Base-by-base conservation (phyloP, 176 grass and related monocot species). In the Avena atlantica region DNA sequence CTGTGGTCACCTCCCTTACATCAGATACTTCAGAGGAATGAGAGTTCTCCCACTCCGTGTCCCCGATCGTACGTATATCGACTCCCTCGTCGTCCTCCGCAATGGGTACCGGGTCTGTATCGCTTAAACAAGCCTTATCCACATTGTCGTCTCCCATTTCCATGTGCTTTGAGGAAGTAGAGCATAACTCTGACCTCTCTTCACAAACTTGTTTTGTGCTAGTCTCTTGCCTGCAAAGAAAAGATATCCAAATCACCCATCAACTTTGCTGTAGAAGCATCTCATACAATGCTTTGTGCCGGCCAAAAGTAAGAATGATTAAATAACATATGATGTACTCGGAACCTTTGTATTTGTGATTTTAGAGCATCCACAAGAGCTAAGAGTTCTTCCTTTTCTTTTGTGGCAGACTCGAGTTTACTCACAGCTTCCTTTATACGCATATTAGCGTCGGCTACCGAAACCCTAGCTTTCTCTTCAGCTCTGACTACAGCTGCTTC, bases 401-500 rank as follows among this genome's bases (percentile, higher is more conserved):
- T 96, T 45, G 44, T 80, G 40, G 90, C 87, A 58, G 77, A 86
- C 29, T 91, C 70, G n/a, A 92, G 84, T 85, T 91, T 90, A 62
- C 83, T 82, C 87, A 90, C 44, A 63, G 85, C 90, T 89, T 96
- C 94, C 66, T 91, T 91, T 76, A 90, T 74, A 19, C 77, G 89
- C 29, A 83, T 70, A 47, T 94, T 89, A 51, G 87, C 84, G 87
- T 84, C 91, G 63, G 61, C 83, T 78, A 82, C 87, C 85, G 91
- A 91, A 83, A 96, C 85, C 74, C 89, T 94, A 86, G 87, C 87
- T 81, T 88, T 99, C 88, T 99, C 94, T 96, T 98, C 92, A 64
- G 97, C 94, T 85, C 97, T 94, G 34, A 96, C 78, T 69, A 91
- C 93, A 77, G 97, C 88, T 87, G 94, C 97, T 94, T 98, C 93